Conservation (phyloP, 768 basidiomycete species). For the Tulasnella sp. region DNA sequence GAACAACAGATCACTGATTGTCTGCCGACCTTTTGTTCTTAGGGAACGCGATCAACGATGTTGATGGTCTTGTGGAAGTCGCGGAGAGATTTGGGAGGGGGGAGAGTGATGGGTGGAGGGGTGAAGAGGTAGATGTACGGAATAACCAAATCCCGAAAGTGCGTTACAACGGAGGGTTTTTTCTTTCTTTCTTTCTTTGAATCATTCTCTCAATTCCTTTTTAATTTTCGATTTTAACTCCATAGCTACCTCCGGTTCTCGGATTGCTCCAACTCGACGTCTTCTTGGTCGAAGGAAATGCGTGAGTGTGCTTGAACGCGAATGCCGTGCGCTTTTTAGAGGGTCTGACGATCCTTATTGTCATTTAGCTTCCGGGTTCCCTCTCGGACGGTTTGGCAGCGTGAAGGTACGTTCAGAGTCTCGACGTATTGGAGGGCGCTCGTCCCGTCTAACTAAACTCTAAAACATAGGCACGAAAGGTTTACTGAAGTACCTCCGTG, state of each 20-base stretch:
- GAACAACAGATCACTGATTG: neutral
- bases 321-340: neutral
- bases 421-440: neutral
- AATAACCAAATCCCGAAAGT: constrained; percentile 61
- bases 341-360: neutral
- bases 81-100: constrained; percentile 28
- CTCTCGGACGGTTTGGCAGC: constrained; percentile 70
- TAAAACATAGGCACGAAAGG: constrained; percentile 15
- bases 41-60: constrained; percentile 11
- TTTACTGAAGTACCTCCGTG: constrained; percentile 12
- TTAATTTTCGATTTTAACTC: neutral
- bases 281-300: constrained; percentile 74
- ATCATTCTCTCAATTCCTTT: neutral
- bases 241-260: constrained; percentile 48
- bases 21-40: neutral
- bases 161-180: neutral
- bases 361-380: constrained; percentile 63
- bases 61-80: constrained; percentile 12
- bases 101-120: constrained; percentile 52
- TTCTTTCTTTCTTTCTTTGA: neutral
- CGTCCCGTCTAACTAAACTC: neutral
- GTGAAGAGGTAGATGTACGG: constrained; percentile 72
- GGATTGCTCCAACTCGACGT: constrained; percentile 70
- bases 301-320: constrained; percentile 37
- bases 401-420: constrained; percentile 43